Evolutionary conservation across 1,139 yeast species (phyloP), one percentile per base, ranked within the genome.

Genomic region (Yamadazyma friedrichii): DNA sequence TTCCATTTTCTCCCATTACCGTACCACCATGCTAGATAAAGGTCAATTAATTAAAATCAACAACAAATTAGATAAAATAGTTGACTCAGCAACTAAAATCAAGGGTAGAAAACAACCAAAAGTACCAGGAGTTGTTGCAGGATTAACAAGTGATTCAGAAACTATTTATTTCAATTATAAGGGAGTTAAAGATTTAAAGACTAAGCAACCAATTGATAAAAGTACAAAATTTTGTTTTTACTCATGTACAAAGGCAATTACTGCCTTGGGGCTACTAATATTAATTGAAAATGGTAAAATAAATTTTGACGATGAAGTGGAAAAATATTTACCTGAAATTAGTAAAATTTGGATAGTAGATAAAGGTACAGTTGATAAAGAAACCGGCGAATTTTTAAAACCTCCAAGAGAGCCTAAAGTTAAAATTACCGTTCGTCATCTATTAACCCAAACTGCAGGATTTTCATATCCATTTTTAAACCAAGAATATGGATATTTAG

Each of bases 381-480:
- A 60, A 1, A 66, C 66, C n/a, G 76, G 74, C 6, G 58, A 64
- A 6, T 62, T 70, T 38, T 43, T 44, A 2, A 46, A 42, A 15
- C 59, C 64, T 6, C 66, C 67, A 9, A 48, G 59, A 5, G 56
- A 53, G 17, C 74, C 78, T 12, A 58, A 53, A 22, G 64, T 52
- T 15, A 61, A 65, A 15, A 58, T 74, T 12, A 79, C 84, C 0
- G 54, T 76, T 22, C 64, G 75, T 43, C 74, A 74, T 45, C 67
- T 80, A 41, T 57, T 79, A 34, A 56, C 71, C 2, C 82, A 79
- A 50, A 77, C 80, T 1, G 62, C 80, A 2, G 82, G 82, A 0
- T 68, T 76, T 39, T 64, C 74, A 2, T 76, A 76, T 55, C 63
- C 70, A 1, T 75, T 74, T 49, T 61, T 74, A 42, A 63, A 42